phyloP scores from a whole-genome alignment of 208 protist genomes.

The Crithidia sp. region DNA sequence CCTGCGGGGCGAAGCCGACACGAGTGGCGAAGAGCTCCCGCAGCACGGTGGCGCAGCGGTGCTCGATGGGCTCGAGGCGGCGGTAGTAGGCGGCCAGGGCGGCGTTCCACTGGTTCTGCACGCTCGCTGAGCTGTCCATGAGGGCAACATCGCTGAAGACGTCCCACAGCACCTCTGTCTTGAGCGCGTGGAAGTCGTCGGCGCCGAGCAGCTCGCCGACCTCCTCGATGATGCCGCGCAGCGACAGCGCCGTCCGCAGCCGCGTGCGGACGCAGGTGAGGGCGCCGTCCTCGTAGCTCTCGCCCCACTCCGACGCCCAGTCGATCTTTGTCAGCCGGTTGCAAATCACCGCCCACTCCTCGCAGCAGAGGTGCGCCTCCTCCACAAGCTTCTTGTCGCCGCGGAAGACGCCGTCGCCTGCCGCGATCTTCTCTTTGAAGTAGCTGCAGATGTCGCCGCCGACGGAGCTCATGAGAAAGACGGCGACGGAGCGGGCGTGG shows the following conservation, averaged over 20 bases:
- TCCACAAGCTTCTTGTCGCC: slow-evolving; percentile 60
- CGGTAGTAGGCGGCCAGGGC: slow-evolving; percentile 78
- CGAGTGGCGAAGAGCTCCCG: slow-evolving; percentile 75
- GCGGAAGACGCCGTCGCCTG: slow-evolving; percentile 59
- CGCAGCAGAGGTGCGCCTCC: slow-evolving; percentile 66
- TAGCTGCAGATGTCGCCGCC: slow-evolving; percentile 73
- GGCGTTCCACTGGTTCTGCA: slow-evolving; percentile 70
- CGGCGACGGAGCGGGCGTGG: slow-evolving; percentile 61
- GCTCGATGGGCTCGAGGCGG: slow-evolving; percentile 84
- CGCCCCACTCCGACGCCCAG: slow-evolving; percentile 68
- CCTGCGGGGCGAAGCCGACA: slow-evolving; percentile 78
- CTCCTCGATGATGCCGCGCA: slow-evolving; percentile 80
- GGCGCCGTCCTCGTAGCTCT: slow-evolving; percentile 62
- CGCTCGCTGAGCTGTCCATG: slow-evolving; percentile 55
- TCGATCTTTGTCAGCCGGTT: slow-evolving; percentile 82
- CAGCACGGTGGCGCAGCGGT: slow-evolving; percentile 78
- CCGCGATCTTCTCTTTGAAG: slow-evolving; percentile 49
- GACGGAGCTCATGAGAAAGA: slow-evolving; percentile 85
- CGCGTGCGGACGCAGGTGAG: slow-evolving; percentile 59
- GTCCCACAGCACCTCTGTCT: slow-evolving; percentile 82
- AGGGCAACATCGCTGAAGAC: slow-evolving; percentile 73
- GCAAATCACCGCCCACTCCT: slow-evolving; percentile 82
- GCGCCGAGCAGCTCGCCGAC: slow-evolving; percentile 65
- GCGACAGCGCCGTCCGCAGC: slow-evolving; percentile 52
- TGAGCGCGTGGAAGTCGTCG: slow-evolving; percentile 53